A percentile compares a stretch with the other conserved stretches of the same genome.
These are phyloP conservation scores for Aspergillus sp. DNA, from an alignment of 2,329 filamentous ascomycete species.

Conservation along the genomic window DNA sequence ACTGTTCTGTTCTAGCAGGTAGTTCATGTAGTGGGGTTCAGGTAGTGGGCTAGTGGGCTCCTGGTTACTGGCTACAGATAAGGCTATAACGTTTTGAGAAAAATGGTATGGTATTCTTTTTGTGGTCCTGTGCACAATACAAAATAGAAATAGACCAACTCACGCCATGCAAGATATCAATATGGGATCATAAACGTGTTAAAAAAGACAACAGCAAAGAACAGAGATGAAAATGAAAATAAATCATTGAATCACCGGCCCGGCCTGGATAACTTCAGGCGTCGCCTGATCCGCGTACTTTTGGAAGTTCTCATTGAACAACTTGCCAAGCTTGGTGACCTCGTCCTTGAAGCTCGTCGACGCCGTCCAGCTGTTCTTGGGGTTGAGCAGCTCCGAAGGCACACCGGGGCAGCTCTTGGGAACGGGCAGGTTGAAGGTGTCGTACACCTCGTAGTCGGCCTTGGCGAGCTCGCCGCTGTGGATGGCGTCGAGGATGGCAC, in stretches of 20 bases:
- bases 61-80: too few species aligned
- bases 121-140: neutral
- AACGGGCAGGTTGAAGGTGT: constrained; percentile 93
- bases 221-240: constrained; percentile 1
- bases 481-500: constrained; percentile 95
- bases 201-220: constrained; percentile 5
- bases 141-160: constrained; percentile 2
- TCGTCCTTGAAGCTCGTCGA: constrained; percentile 75
- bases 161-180: constrained; percentile 27
- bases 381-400: constrained; percentile 87
- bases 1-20: too few species aligned
- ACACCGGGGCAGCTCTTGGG: constrained; percentile 85
- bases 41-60: too few species aligned
- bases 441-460: constrained; percentile 88
- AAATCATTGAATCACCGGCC: constrained; percentile 23
- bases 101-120: too few species aligned
- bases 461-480: constrained; percentile 94
- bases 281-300: constrained; percentile 86
- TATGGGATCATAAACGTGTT: constrained; percentile 9
- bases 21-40: too few species aligned
- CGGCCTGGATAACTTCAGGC: constrained; percentile 59
- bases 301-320: constrained; percentile 97
- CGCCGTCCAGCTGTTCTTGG: constrained; percentile 82
- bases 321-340: constrained; percentile 77
- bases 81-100: too few species aligned